Evolutionary conservation across 768 basidiomycete genomes (phyloP).

Genomic region (Suillus clintonianus): DNA sequence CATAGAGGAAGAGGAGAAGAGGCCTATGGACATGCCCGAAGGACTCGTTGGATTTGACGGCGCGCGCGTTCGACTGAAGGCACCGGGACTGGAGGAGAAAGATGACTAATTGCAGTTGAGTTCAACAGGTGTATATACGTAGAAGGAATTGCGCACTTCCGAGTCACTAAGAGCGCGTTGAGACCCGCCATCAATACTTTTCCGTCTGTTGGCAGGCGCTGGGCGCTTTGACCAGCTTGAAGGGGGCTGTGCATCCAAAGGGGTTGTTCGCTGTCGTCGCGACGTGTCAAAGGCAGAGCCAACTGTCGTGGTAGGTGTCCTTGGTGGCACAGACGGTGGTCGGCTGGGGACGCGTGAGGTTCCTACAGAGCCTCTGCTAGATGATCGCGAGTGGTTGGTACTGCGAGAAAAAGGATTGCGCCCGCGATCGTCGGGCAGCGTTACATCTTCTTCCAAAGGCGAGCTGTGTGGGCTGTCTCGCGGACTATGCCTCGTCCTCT

Average conservation of each 20-base stretch:
- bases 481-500: conserved; percentile 47
- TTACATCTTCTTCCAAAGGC: conserved; percentile 38
- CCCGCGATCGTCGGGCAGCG: conserved; percentile 40
- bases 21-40: conserved; percentile 17
- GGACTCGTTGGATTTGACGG: conserved; percentile 70
- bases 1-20: conserved; percentile 45
- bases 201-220: conserved; percentile 64
- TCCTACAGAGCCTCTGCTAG: conserved; percentile 56
- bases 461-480: conserved; percentile 34
- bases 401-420: conserved; percentile 29
- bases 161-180: conserved; percentile 61
- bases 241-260: conserved; percentile 58
- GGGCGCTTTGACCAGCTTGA: conserved; percentile 79
- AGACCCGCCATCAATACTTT: conserved; percentile 71
- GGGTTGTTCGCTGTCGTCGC: conserved; percentile 69
- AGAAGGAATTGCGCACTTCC: conserved; percentile 50
- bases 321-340: conserved; percentile 60
- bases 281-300: conserved; percentile 70
- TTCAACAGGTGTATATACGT: background rate
- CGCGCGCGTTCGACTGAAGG: conserved; percentile 57
- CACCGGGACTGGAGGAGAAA: conserved; percentile 38
- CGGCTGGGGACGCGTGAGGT: conserved; percentile 47
- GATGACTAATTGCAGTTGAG: conserved; percentile 30
- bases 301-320: conserved; percentile 41
- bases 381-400: conserved; percentile 48